Conservation (phyloP, 2,329 filamentous ascomycete species). For the Teratosphaeriaceae sp. region DNA sequence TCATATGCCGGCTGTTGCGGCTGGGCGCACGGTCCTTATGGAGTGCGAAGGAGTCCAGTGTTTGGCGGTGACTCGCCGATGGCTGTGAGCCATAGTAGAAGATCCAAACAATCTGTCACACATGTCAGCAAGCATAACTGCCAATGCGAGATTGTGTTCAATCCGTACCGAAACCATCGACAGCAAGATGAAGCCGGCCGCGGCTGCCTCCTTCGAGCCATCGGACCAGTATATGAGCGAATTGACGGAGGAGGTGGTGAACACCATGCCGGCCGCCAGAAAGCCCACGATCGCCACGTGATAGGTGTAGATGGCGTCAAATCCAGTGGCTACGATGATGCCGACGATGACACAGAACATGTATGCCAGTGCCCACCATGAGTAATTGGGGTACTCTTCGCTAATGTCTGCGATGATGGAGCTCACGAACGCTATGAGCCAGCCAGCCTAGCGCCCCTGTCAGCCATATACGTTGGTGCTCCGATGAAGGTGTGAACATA, state of each 20-base stretch:
- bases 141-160: too few species aligned
- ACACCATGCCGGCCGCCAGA: slow-evolving; percentile 72
- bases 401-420: slow-evolving; percentile 66
- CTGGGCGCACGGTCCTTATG: slow-evolving; percentile 70
- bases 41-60: slow-evolving; percentile 91
- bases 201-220: slow-evolving; percentile 69
- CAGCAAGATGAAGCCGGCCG: slow-evolving; percentile 86
- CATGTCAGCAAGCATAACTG: slow-evolving; percentile 2
- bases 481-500: slow-evolving; percentile 46
- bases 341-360: slow-evolving; percentile 77
- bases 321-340: slow-evolving; percentile 74
- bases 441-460: slow-evolving; percentile 63
- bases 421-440: slow-evolving; percentile 85
- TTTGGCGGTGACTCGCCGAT: slow-evolving; percentile 75
- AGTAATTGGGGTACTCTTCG: slow-evolving; percentile 68
- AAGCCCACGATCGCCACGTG: slow-evolving; percentile 90
- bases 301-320: slow-evolving; percentile 79
- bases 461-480: neutral
- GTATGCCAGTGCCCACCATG: slow-evolving; percentile 88
- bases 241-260: slow-evolving; percentile 82
- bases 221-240: slow-evolving; percentile 70
- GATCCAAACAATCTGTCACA: slow-evolving; percentile 84
- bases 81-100: slow-evolving; percentile 97
- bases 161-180: slow-evolving; percentile 85
- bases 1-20: slow-evolving; percentile 62